Evolutionary conservation across 2,329 filamentous ascomycete genomes (phyloP).

Genomic region (Periconia sp.): DNA sequence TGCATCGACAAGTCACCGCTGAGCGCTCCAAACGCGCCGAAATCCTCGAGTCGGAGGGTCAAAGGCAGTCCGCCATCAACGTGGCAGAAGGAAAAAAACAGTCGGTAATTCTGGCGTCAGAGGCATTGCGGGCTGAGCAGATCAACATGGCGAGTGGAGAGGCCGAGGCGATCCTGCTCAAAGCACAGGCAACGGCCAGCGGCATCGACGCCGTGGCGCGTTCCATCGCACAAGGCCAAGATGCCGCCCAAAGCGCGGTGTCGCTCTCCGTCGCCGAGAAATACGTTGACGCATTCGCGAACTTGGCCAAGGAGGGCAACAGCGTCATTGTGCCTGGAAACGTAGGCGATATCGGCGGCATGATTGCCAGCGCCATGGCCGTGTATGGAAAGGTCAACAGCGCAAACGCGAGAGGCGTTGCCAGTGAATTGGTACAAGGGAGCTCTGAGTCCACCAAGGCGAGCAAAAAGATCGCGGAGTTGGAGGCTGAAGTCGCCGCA

Average conservation of each 20-base stretch:
- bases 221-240: conserved; percentile 71
- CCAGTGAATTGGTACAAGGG: conserved; percentile 47
- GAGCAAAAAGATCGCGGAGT: conserved; percentile 33
- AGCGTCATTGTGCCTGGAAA: conserved; percentile 95
- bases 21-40: conserved; percentile 97
- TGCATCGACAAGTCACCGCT: conserved; percentile 97
- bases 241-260: conserved; percentile 78
- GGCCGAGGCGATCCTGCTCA: conserved; percentile 86
- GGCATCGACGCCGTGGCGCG: conserved; percentile 86
- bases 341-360: conserved; percentile 90
- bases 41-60: conserved; percentile 95
- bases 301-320: conserved; percentile 92
- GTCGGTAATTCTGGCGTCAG: conserved; percentile 91
- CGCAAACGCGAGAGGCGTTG: conserved; percentile 70
- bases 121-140: conserved; percentile 84
- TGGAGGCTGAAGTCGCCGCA: conserved; percentile 28
- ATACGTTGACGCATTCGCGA: conserved; percentile 93
- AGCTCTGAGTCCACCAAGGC: conserved; percentile 21
- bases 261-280: conserved; percentile 92
- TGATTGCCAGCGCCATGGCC: conserved; percentile 95
- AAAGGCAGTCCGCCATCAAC: conserved; percentile 96
- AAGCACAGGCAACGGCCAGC: conserved; percentile 79
- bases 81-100: conserved; percentile 98
- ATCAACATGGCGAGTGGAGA: conserved; percentile 94
- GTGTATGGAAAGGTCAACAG: conserved; percentile 93